These are phyloP conservation scores for Lachnellula arida DNA, from an alignment of 2,329 filamentous ascomycete genomes.

Conservation along the genomic window DNA sequence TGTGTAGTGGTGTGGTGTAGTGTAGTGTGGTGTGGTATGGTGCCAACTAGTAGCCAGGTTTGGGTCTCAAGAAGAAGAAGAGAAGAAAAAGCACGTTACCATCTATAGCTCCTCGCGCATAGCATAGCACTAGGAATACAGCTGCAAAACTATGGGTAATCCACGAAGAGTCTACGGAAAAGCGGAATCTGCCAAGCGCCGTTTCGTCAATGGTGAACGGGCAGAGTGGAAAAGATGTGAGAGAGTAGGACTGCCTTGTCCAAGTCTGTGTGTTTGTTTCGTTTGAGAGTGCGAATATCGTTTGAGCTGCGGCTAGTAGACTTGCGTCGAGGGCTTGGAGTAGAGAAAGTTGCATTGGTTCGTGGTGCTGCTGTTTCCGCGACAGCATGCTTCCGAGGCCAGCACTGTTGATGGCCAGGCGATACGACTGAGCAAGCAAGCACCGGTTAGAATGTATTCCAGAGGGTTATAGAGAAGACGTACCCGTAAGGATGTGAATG, in stretches of 20 bases:
- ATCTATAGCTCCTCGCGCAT: neutral
- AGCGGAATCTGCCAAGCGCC: neutral
- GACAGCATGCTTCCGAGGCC: conserved; percentile 6
- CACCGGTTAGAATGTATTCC: neutral
- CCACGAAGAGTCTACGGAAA: neutral
- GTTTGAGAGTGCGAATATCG: neutral
- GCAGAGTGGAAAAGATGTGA: neutral
- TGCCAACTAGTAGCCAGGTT: too few relatives aligned
- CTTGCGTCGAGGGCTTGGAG: neutral
- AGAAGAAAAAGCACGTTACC: neutral
- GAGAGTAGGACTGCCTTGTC: neutral
- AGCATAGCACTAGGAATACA: neutral
- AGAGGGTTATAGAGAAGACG: neutral
- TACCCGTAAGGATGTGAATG: conserved; percentile 24
- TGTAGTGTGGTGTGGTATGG: too few relatives aligned
- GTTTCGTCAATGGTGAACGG: neutral
- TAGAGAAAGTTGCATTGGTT: neutral
- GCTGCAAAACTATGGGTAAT: conserved; percentile 1
- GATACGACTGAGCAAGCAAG: conserved; percentile 6
- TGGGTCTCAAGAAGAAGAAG: too few relatives aligned
- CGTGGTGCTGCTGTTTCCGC: neutral
- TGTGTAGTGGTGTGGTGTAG: neutral
- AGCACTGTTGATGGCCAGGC: conserved; percentile 11
- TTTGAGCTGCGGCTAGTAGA: neutral
- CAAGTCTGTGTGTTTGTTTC: neutral